Conservation (phyloP, 805 yeast species). For the Kazachstania africana region DNA sequence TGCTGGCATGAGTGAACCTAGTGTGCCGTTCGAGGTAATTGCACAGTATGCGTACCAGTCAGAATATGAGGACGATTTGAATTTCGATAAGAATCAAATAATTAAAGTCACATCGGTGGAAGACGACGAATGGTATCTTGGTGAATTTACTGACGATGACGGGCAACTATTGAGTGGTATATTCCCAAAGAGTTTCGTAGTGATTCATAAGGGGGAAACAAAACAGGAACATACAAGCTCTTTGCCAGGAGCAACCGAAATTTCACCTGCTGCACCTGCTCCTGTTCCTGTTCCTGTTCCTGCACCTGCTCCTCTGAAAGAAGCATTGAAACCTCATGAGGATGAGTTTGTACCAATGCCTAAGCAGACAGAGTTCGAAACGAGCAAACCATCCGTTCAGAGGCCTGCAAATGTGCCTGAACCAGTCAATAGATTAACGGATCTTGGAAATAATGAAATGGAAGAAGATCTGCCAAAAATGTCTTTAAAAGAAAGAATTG, state of each 20-base stretch:
- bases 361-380: constrained; percentile 3
- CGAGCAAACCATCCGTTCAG: constrained; percentile 1
- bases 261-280: constrained; percentile 1
- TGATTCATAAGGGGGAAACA: constrained; percentile 8
- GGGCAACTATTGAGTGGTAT: constrained; percentile 44
- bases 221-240: background rate
- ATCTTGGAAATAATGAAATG: constrained; percentile 8
- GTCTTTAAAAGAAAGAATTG: constrained; percentile 80
- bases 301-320: background rate
- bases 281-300: constrained; percentile 1
- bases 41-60: constrained; percentile 58
- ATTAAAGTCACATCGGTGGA: constrained; percentile 70
- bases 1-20: constrained; percentile 22
- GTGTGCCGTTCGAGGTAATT: constrained; percentile 52
- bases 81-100: constrained; percentile 53
- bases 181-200: constrained; percentile 81
- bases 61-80: constrained; percentile 75
- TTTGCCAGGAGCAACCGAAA: background rate
- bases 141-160: constrained; percentile 38
- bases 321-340: constrained; percentile 2
- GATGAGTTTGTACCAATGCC: constrained; percentile 10
- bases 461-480: constrained; percentile 57
- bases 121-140: constrained; percentile 88
- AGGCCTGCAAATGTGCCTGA: constrained; percentile 2
- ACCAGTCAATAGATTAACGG: constrained; percentile 3